A percentile compares a stretch with the other conserved stretches of the same genome.
phyloP scores from a whole-genome alignment of 1,139 yeast genomes.

The Hemisphaericaspora xylofermentans region DNA sequence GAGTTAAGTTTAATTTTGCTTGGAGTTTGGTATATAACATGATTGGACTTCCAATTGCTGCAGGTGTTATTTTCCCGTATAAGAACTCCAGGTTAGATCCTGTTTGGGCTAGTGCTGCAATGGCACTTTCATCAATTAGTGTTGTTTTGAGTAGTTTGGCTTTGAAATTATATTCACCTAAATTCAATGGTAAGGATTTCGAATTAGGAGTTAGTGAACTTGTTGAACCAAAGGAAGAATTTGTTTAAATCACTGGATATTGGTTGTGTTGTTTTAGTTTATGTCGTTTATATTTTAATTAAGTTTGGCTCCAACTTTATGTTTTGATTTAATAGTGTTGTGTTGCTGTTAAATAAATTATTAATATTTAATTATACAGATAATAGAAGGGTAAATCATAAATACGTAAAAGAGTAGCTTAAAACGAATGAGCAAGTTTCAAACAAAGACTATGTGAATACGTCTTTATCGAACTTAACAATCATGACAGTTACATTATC shows the following conservation, averaged over 20 bases:
- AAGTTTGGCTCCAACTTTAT: too few relatives aligned
- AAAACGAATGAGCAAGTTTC: background rate
- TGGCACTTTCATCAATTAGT: slow-evolving; percentile 62
- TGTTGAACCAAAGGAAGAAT: slow-evolving; percentile 13
- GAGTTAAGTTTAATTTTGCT: slow-evolving; percentile 58
- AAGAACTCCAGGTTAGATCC: slow-evolving; percentile 53
- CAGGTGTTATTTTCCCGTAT: slow-evolving; percentile 61
- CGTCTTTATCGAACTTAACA: slow-evolving; percentile 53
- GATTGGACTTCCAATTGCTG: slow-evolving; percentile 61
- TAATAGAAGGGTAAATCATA: slow-evolving; percentile 1
- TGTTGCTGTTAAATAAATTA: background rate
- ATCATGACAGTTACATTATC: slow-evolving; percentile 96
- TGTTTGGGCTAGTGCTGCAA: slow-evolving; percentile 67
- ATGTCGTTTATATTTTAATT: background rate
- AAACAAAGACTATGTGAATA: slow-evolving; percentile 22
- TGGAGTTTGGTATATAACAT: slow-evolving; percentile 31
- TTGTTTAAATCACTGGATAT: background rate
- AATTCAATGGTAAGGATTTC: slow-evolving; percentile 22
- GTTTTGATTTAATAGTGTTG: too few relatives aligned
- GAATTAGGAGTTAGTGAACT: slow-evolving; percentile 11
- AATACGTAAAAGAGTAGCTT: background rate
- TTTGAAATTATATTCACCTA: slow-evolving; percentile 46
- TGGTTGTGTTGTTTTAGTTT: background rate
- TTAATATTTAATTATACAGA: background rate
- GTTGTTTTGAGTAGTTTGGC: slow-evolving; percentile 58